These are phyloP conservation scores for Scalesia atractyloides DNA, from an alignment of 129 eudicot genomes.

Conservation along the genomic window DNA sequence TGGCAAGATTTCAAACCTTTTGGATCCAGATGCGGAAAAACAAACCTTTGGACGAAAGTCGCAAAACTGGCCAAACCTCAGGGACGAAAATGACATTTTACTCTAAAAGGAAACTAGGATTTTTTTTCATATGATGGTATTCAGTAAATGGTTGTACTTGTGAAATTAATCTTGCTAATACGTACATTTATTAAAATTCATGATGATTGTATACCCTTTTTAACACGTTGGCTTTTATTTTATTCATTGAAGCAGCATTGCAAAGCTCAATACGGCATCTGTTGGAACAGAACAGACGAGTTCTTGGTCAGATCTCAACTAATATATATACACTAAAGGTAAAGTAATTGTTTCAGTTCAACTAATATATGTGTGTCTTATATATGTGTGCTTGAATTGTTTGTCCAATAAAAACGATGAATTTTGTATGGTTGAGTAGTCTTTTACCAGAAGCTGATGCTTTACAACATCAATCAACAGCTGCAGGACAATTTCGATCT, in stretches of 20 bases:
- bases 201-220: not conserved
- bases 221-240: conserved; percentile 13
- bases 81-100: too few relatives aligned
- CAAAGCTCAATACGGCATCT: conserved; percentile 57
- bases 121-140: not conserved
- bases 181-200: not conserved
- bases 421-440: not conserved
- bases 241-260: conserved; percentile 47
- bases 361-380: not conserved
- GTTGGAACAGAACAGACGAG: conserved; percentile 67
- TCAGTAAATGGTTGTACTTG: not conserved
- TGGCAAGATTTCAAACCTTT: too few relatives aligned
- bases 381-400: not conserved
- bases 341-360: conserved; percentile 5
- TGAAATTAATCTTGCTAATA: conserved; percentile 5
- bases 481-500: conserved; percentile 78
- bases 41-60: too few relatives aligned
- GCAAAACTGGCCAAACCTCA: too few relatives aligned
- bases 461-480: conserved; percentile 45
- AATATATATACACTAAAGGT: conserved; percentile 70
- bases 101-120: not conserved
- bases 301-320: conserved; percentile 61
- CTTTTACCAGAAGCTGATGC: conserved; percentile 14
- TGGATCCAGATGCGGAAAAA: too few relatives aligned
- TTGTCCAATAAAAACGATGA: not conserved